These are phyloP conservation scores for Nepenthes mirabilis DNA, from an alignment of 148 eudicot species.

Conservation along the genomic window DNA sequence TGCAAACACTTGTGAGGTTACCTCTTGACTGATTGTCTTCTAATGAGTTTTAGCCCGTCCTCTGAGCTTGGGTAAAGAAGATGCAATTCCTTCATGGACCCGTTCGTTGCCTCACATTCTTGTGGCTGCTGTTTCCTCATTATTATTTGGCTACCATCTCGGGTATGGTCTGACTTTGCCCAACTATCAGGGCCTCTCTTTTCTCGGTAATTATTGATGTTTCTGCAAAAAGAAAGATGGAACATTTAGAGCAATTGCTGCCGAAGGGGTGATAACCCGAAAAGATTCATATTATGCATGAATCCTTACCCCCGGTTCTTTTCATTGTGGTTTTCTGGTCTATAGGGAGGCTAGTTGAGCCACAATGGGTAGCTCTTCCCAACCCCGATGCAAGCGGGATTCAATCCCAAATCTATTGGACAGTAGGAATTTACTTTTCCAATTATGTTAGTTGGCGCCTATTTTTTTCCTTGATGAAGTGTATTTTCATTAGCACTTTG, in stretches of 20 bases:
- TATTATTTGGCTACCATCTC: constrained; percentile 82
- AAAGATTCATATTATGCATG: too few species aligned
- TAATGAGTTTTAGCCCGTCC: constrained; percentile 21
- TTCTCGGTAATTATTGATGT: too few species aligned
- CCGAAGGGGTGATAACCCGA: too few species aligned
- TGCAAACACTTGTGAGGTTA: neutral
- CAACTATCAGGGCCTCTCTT: neutral
- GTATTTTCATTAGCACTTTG: neutral
- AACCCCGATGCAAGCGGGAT: too few species aligned
- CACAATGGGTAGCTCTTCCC: too few species aligned
- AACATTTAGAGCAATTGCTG: too few species aligned
- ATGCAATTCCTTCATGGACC: constrained; percentile 56
- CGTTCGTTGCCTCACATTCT: constrained; percentile 67
- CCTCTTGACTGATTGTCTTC: neutral
- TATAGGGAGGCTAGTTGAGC: too few species aligned
- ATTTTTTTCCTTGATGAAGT: neutral
- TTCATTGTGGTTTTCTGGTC: too few species aligned
- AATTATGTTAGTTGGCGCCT: neutral
- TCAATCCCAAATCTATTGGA: too few species aligned
- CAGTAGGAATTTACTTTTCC: too few species aligned
- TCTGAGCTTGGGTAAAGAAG: constrained; percentile 38
- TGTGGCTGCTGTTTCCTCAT: constrained; percentile 64
- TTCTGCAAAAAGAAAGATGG: too few species aligned
- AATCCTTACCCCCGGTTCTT: too few species aligned
- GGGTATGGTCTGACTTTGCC: constrained; percentile 38